phyloP scores from a whole-genome alignment of 495 filamentous ascomycete species.

The Penicillium soppii region DNA sequence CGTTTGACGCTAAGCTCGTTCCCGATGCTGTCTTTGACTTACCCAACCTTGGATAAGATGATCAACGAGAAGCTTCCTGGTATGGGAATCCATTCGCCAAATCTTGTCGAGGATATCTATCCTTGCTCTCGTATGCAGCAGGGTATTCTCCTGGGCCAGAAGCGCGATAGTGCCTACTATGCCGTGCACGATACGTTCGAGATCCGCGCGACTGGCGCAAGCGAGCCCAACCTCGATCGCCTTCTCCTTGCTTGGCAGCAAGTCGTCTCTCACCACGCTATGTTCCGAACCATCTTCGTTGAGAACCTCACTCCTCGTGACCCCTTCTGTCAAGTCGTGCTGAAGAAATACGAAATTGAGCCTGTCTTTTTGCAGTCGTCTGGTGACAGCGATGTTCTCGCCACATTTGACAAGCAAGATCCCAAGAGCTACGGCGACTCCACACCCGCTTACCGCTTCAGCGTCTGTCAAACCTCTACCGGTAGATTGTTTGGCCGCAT shows the following conservation, averaged over 20 bases:
- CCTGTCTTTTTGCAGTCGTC: conserved; percentile 37
- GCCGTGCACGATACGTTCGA: conserved; percentile 62
- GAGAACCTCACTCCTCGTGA: conserved; percentile 45
- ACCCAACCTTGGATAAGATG: conserved; percentile 54
- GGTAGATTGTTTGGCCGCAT: conserved; percentile 48
- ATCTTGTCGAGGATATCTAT: conserved; percentile 60
- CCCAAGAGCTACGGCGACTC: conserved; percentile 35
- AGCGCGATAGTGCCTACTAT: conserved; percentile 56
- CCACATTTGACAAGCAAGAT: conserved; percentile 32
- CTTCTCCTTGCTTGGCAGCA: conserved; percentile 48
- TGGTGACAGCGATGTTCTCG: conserved; percentile 29
- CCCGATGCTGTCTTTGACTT: conserved; percentile 61
- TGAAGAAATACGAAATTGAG: conserved; percentile 36
- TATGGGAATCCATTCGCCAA: conserved; percentile 44
- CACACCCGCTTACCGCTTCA: conserved; percentile 49
- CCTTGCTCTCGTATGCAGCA: conserved; percentile 69
- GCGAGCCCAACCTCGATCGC: conserved; percentile 31
- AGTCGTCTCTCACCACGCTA: conserved; percentile 49
- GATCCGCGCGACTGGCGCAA: conserved; percentile 35
- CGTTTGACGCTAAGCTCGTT: conserved; percentile 61
- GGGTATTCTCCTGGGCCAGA: conserved; percentile 61
- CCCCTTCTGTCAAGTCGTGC: conserved; percentile 50
- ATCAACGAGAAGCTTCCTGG: conserved; percentile 40
- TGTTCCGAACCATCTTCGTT: conserved; percentile 53
- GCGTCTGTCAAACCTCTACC: conserved; percentile 41